Evolutionary conservation across 2,329 filamentous ascomycete genomes (phyloP), one percentile per base, ranked within the genome.

Genomic region (Penicillium sp.): DNA sequence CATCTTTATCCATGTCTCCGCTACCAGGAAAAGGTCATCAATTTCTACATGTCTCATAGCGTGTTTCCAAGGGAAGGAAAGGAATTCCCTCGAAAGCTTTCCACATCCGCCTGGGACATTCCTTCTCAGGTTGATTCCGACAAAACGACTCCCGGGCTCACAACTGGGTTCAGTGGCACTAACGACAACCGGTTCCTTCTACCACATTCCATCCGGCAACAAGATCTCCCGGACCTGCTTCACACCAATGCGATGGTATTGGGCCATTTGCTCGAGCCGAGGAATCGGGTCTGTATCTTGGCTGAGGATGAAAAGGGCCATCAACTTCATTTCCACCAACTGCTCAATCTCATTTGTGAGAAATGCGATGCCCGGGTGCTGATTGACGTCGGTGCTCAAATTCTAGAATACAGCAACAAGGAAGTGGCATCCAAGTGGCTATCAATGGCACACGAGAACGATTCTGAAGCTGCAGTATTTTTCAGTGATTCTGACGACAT

Each of bases 31-130:
- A 50, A 50, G 27, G 24, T 27, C n/a, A 35, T 50, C 24, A 31
- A 50, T 31, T 50, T 19, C 35, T 50, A 33, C 18, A 27, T 50
- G 0, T 70, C 74, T 0, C 70, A 78, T 5, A 67, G 87, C 0
- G 82, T 89, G 0, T 91, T 91, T 61, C 80, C 86, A 0, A 85
- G 80, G 35, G 82, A 87, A 22, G 81, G 85, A 60, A 86, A 82
- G 22, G 84, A 89, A 58, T 91, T 89, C 50, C 82, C 83, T 0
- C 56, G 79, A 9, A 91, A 90, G 60, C 72, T 91, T 0, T 86
- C 84, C 0, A 81, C 85, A 0, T 90, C 87, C 0, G 88, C n/a
- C 18, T 50, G 31, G 47, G 47, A 50, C 18, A 50, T 37, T 16
- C n/a, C n/a, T 18, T 18, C 16, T 31, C 27, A 31, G 27, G 27